Percentiles rank a stretch among this genome's conserved stretches.
phyloP scores from a whole-genome alignment of 805 yeast species.

The Metschnikowia henanensis region DNA sequence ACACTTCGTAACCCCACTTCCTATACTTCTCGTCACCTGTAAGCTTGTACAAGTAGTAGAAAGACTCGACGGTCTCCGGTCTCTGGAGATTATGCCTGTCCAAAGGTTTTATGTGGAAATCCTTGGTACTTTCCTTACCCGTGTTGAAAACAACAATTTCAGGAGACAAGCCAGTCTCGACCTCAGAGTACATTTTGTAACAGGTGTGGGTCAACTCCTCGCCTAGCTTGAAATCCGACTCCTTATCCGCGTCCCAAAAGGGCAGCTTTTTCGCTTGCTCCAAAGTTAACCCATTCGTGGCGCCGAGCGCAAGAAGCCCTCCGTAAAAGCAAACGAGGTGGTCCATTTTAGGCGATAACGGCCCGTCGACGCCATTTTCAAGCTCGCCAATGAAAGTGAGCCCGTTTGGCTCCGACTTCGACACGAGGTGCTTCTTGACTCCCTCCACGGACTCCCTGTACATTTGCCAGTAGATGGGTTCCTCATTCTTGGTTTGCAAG shows the following conservation, averaged over 20 bases:
- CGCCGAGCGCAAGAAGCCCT: conserved; percentile 85
- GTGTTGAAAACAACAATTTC: conserved; percentile 85
- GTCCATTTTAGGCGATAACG: conserved; percentile 76
- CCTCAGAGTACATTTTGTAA: conserved; percentile 77
- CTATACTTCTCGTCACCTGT: conserved; percentile 82
- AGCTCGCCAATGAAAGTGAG: conserved; percentile 77
- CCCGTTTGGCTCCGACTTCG: conserved; percentile 59
- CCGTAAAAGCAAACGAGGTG: conserved; percentile 92
- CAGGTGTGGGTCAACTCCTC: conserved; percentile 78
- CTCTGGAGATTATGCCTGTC: conserved; percentile 88
- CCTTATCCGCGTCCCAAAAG: conserved; percentile 58
- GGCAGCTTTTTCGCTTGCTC: conserved; percentile 53
- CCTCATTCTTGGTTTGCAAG: conserved; percentile 67
- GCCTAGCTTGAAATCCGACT: conserved; percentile 66
- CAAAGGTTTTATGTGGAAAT: conserved; percentile 64
- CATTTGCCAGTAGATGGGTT: conserved; percentile 64
- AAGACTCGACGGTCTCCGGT: conserved; percentile 91
- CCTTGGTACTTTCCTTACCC: conserved; percentile 44
- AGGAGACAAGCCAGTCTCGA: conserved; percentile 78
- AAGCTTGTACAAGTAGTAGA: conserved; percentile 75
- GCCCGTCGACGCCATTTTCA: conserved; percentile 63
- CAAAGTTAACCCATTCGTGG: conserved; percentile 70
- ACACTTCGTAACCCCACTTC: conserved; percentile 87
- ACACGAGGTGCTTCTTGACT: conserved; percentile 64
- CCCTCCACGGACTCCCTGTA: conserved; percentile 79